Conservation (phyloP, 257 asterid species). For the Penstemon eatonii region DNA sequence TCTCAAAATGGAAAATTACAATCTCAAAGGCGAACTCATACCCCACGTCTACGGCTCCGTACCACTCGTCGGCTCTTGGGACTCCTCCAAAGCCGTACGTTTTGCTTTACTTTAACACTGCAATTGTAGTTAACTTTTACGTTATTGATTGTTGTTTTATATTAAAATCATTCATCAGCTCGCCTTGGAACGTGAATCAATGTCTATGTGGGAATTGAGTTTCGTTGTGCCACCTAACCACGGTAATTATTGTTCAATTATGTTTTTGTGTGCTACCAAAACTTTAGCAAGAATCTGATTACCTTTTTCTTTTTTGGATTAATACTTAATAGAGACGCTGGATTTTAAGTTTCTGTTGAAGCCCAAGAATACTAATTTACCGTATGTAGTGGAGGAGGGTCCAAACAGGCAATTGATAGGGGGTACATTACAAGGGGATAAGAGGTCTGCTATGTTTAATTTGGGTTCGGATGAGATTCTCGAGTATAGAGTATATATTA, state of each 20-base stretch:
- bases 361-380: conserved; percentile 54
- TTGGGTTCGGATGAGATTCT: conserved; percentile 58
- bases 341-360: conserved; percentile 91
- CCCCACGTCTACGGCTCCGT: conserved; percentile 94
- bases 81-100: conserved; percentile 80
- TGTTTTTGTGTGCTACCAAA: no score
- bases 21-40: conserved; percentile 62
- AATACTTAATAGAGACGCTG: conserved; percentile 27
- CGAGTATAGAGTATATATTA: conserved; percentile 77
- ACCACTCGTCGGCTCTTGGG: conserved; percentile 96
- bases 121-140: not conserved
- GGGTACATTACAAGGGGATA: conserved; percentile 80
- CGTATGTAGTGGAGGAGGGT: conserved; percentile 89
- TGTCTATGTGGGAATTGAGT: conserved; percentile 92
- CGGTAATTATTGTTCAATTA: conserved; percentile 37
- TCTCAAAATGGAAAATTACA: conserved; percentile 84
- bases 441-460: conserved; percentile 65
- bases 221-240: conserved; percentile 92
- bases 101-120: no score
- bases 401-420: conserved; percentile 71
- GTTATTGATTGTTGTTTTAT: conserved; percentile 16
- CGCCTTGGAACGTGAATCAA: conserved; percentile 88
- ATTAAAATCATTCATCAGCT: conserved; percentile 47
- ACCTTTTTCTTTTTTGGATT: conserved; percentile 1
- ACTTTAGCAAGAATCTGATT: no score